These are phyloP conservation scores for Oryza glumipatula DNA, from an alignment of 176 grass and related monocot species.

Conservation along the genomic window DNA sequence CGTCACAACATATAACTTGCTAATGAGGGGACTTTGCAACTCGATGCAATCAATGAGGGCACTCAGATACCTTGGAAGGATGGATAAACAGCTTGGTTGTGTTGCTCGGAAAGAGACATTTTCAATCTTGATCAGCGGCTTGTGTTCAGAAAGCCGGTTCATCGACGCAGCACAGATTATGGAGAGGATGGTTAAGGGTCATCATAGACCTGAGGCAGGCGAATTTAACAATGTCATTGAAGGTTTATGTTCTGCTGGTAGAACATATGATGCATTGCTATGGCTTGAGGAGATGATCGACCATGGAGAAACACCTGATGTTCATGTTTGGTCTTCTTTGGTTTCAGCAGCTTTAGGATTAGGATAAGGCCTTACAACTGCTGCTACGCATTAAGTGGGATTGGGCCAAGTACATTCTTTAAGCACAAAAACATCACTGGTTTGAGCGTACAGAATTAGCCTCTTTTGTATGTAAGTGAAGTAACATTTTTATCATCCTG, in stretches of 20 bases:
- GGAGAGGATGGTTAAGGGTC: conserved; percentile 71
- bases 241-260: conserved; percentile 62
- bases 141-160: conserved; percentile 57
- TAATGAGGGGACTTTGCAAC: conserved; percentile 75
- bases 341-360: conserved; percentile 41
- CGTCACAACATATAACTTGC: conserved; percentile 62
- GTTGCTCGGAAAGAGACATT: conserved; percentile 63
- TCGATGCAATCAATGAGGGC: conserved; percentile 58
- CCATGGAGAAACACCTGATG: conserved; percentile 59
- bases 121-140: conserved; percentile 60
- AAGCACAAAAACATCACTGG: neutral
- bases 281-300: conserved; percentile 90
- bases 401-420: conserved; percentile 12
- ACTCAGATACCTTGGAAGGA: conserved; percentile 66
- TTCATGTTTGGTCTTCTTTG: conserved; percentile 59
- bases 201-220: conserved; percentile 46
- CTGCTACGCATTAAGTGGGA: conserved; percentile 4
- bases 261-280: conserved; percentile 71
- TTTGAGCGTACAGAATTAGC: neutral
- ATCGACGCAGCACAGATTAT: conserved; percentile 59
- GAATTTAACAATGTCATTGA: conserved; percentile 57
- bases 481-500: neutral
- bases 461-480: neutral
- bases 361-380: neutral
- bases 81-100: conserved; percentile 63